These are phyloP conservation scores for Hypoxylon perforatum DNA, from an alignment of 495 filamentous ascomycete species.

Conservation along the genomic window DNA sequence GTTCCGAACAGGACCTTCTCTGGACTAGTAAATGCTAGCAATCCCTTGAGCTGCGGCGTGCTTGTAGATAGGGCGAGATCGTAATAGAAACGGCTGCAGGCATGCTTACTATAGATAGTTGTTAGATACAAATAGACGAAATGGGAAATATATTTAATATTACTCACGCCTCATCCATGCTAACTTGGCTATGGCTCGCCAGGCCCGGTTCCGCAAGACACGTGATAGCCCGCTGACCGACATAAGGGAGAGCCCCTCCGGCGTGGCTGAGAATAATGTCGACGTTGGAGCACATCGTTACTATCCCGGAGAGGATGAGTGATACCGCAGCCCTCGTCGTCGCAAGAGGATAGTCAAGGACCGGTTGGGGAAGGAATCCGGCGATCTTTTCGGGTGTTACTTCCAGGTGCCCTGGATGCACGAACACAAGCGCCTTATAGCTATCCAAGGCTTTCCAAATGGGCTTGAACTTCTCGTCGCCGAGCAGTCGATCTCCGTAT, in stretches of 20 bases:
- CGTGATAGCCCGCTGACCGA: not conserved
- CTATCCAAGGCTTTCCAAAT: not conserved
- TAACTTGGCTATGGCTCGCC: not conserved
- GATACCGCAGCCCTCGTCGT: not conserved
- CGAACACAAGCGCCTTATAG: not conserved
- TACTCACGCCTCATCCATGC: not conserved
- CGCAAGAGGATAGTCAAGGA: not conserved
- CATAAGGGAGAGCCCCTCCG: not conserved
- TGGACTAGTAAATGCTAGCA: not conserved
- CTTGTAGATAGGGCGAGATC: not conserved
- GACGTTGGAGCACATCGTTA: not conserved
- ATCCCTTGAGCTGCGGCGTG: not conserved
- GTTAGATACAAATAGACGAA: no score
- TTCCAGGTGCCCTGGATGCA: not conserved
- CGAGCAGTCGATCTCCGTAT: conserved; percentile 3
- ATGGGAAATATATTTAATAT: no score
- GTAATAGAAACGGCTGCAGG: not conserved
- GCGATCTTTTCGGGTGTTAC: not conserved
- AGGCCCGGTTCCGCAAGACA: not conserved
- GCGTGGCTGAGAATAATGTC: not conserved
- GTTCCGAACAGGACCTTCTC: not conserved
- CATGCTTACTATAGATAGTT: not conserved
- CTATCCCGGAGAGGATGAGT: not conserved
- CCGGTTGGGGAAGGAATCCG: conserved; percentile 1
- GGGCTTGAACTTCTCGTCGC: not conserved